Evolutionary conservation across 805 yeast species (phyloP).

Genomic region (Spencermartinsiella europaea): DNA sequence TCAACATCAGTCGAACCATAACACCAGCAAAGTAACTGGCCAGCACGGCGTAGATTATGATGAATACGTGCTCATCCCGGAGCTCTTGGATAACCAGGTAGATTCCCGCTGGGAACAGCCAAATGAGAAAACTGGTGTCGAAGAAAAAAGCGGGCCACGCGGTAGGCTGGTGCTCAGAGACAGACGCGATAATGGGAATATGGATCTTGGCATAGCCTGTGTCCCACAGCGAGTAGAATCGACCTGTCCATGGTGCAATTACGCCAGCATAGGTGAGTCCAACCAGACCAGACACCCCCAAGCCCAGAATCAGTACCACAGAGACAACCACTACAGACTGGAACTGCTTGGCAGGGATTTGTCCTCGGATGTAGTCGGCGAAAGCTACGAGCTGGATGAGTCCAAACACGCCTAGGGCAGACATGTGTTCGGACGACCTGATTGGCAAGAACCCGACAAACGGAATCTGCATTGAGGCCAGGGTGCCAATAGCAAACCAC

Average conservation of each 20-base stretch:
- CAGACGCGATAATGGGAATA: conserved; percentile 97
- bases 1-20: conserved; percentile 96
- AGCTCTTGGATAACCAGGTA: conserved; percentile 85
- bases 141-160: conserved; percentile 99
- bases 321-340: conserved; percentile 46
- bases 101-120: conserved; percentile 98
- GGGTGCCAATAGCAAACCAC: conserved; percentile 96
- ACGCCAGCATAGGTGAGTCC: conserved; percentile 83
- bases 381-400: conserved; percentile 83
- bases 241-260: conserved; percentile 99
- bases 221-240: conserved; percentile 98
- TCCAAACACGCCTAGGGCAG: conserved; percentile 96
- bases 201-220: conserved; percentile 96
- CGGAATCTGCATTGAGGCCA: conserved; percentile 98
- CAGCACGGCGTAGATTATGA: conserved; percentile 85
- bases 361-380: conserved; percentile 73
- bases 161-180: conserved; percentile 99
- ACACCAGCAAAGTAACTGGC: conserved; percentile 98
- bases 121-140: conserved; percentile 85
- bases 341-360: conserved; percentile 70
- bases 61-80: conserved; percentile 86
- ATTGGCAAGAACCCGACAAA: conserved; percentile 97
- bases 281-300: conserved; percentile 69
- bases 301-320: conserved; percentile 45
- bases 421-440: conserved; percentile 97